Percentiles rank a stretch among this genome's conserved stretches.
These are phyloP conservation scores for Dipteronia sinensis DNA, from an alignment of 345 rosid species.

Conservation along the genomic window DNA sequence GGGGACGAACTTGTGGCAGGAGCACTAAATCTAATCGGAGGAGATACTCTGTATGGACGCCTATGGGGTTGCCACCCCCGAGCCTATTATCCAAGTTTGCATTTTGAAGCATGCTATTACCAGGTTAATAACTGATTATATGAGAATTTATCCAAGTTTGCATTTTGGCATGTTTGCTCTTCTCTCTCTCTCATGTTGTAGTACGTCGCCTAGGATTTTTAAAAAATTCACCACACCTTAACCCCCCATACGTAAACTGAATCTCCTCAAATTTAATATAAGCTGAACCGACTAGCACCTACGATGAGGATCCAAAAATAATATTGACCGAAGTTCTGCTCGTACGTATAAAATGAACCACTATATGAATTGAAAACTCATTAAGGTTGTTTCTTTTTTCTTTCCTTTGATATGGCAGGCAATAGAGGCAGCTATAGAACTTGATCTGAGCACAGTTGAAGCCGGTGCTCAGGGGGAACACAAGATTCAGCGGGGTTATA, in stretches of 20 bases:
- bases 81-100: constrained; percentile 83
- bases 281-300: neutral
- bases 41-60: constrained; percentile 88
- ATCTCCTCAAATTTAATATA: neutral
- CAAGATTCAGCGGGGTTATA: constrained; percentile 89
- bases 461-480: constrained; percentile 99
- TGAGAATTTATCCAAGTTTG: neutral
- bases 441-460: constrained; percentile 74
- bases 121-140: constrained; percentile 53
- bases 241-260: neutral
- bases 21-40: constrained; percentile 93
- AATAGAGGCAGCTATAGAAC: constrained; percentile 91
- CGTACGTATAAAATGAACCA: neutral
- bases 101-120: constrained; percentile 97
- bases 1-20: constrained; percentile 88
- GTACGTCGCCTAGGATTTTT: too few species aligned
- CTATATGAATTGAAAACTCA: neutral
- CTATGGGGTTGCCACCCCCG: constrained; percentile 89
- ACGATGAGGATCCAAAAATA: neutral
- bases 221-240: neutral
- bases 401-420: constrained; percentile 46
- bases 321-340: neutral
- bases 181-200: neutral
- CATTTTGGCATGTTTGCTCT: neutral
- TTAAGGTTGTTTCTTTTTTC: neutral